phyloP scores from a whole-genome alignment of 352 stramenopile species.

The Phytophthora crassamura region DNA sequence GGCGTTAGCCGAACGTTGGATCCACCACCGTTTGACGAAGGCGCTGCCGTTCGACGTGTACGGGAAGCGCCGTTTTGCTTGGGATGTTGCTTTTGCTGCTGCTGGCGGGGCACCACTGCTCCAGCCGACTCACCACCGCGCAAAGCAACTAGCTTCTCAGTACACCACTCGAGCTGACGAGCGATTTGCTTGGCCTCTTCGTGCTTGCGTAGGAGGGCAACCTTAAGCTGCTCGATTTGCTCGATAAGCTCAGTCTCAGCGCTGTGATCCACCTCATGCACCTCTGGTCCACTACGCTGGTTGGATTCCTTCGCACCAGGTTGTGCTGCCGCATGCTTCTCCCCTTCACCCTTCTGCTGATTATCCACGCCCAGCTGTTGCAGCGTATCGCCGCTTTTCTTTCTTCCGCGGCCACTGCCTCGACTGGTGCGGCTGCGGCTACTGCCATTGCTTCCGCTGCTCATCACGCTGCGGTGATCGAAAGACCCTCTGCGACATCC shows the following conservation, averaged over 20 bases:
- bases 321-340: not conserved
- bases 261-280: slow-evolving; percentile 10
- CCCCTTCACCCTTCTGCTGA: slow-evolving; percentile 23
- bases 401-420: slow-evolving; percentile 28
- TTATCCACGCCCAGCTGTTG: slow-evolving; percentile 23
- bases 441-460: slow-evolving; percentile 42
- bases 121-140: slow-evolving; percentile 24
- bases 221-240: slow-evolving; percentile 73
- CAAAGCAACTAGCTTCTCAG: slow-evolving; percentile 58
- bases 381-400: slow-evolving; percentile 14
- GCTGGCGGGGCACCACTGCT: slow-evolving; percentile 3
- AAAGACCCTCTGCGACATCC: slow-evolving; percentile 28
- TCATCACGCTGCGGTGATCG: slow-evolving; percentile 36
- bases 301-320: slow-evolving; percentile 51
- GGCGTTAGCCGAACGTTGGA: slow-evolving; percentile 62
- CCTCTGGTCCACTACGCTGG: slow-evolving; percentile 57
- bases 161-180: slow-evolving; percentile 56
- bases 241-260: slow-evolving; percentile 64
- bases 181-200: slow-evolving; percentile 81
- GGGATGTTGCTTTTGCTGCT: slow-evolving; percentile 22
- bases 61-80: slow-evolving; percentile 23
- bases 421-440: slow-evolving; percentile 40
- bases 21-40: slow-evolving; percentile 23
- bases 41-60: slow-evolving; percentile 13
- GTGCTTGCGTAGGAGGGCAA: slow-evolving; percentile 74